Evolutionary conservation across 2,329 filamentous ascomycete species (phyloP), one percentile per base, ranked within the genome.

Genomic region (Aspergillus sp.): DNA sequence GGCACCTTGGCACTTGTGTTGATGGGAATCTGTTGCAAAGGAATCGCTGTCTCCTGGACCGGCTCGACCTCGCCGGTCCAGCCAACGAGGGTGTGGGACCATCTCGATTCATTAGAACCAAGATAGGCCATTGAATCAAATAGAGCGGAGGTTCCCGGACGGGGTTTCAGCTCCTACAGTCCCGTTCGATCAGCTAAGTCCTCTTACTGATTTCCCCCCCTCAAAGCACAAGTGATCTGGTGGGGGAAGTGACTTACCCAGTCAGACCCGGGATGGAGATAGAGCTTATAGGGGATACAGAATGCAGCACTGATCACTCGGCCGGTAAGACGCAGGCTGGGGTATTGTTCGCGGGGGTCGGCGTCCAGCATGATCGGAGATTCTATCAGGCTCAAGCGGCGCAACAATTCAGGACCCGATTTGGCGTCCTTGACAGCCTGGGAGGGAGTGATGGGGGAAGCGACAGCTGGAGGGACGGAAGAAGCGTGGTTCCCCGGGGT

Each of bases 41-140:
- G 72, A 7, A 55, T 25, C 57, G 68, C 70, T 17, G 63, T 57
- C 21, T 72, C 67, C 6, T 70, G 57, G 13, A 73, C 66, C n/a
- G 76, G 79, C 59, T 88, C 85, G 61, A 94, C 89, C 76, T 98
- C 94, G 60, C 94, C 94, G 3, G 94, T 97, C 94, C 94, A 98
- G 49, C 92, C 93, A 56, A 98, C 91, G 5, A 97, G 85, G 0
- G 89, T 95, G 79, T 97, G 94, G 69, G 92, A 91, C 93, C 93
- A 98, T 19, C 89, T 88, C 2, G 89, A 89, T 47, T 90, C 84
- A 58, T 89, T 83, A n/a, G 92, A 96, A 3, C 92, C 91, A 48
- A 98, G 87, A 77, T 96, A 89, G 58, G 89, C 86, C 71, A 98
- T 92, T 9, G 92, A 93, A 75, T 97, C 92, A 78, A 96, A 96